Percentiles rank a stretch among this genome's conserved stretches.
These are phyloP conservation scores for Flaveria brownii DNA, from an alignment of 129 eudicot species.

Conservation along the genomic window DNA sequence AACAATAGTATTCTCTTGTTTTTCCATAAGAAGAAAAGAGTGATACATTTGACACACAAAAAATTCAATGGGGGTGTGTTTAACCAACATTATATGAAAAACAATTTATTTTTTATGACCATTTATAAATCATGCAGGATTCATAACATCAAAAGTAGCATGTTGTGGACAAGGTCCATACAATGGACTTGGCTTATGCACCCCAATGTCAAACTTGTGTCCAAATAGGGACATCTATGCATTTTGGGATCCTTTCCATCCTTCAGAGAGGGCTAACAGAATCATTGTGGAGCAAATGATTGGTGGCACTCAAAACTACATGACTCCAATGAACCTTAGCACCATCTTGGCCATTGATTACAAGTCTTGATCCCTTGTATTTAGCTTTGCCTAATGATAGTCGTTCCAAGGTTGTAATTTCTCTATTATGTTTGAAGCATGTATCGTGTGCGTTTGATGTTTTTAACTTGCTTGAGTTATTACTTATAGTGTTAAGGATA, in stretches of 20 bases:
- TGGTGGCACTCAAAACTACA: slow-evolving; percentile 48
- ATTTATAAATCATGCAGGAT: slow-evolving; percentile 40
- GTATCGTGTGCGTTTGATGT: slow-evolving; percentile 16
- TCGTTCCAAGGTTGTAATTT: slow-evolving; percentile 20
- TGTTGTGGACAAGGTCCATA: slow-evolving; percentile 90
- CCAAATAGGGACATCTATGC: slow-evolving; percentile 62
- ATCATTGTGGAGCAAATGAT: slow-evolving; percentile 58
- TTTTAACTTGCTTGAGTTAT: neutral
- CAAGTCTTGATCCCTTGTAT: slow-evolving; percentile 33
- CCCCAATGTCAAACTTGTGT: slow-evolving; percentile 61
- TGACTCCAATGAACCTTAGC: slow-evolving; percentile 75
- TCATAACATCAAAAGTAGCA: slow-evolving; percentile 64
- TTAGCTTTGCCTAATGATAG: slow-evolving; percentile 1
- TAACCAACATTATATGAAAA: too few relatives aligned
- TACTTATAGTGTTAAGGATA: slow-evolving; percentile 7
- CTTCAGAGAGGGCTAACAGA: slow-evolving; percentile 68
- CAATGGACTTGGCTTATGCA: slow-evolving; percentile 77
- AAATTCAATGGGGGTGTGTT: too few relatives aligned
- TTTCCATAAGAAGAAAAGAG: too few relatives aligned
- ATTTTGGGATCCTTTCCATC: slow-evolving; percentile 82
- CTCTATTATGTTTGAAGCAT: slow-evolving; percentile 17
- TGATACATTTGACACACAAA: too few relatives aligned
- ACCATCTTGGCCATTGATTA: slow-evolving; percentile 49
- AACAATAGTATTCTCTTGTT: too few relatives aligned
- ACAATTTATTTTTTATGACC: too few relatives aligned